phyloP scores from a whole-genome alignment of 108 stramenopile species.

The Mayamaea pseudoterrestris region DNA sequence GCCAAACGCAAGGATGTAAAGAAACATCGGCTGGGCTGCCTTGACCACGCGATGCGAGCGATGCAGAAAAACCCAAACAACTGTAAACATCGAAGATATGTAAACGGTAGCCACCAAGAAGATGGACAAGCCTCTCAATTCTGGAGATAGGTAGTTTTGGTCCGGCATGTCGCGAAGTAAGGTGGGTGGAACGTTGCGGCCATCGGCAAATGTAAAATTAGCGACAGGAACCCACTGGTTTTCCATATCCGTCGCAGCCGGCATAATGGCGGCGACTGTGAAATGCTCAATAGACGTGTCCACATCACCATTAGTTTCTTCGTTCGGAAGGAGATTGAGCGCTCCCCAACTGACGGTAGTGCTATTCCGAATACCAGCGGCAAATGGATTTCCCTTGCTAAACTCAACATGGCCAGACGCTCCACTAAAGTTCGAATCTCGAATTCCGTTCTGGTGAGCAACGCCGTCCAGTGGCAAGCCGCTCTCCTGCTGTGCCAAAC shows the following conservation, averaged over 20 bases:
- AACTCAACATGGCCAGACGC: conserved; percentile 1
- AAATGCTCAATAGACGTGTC: neutral
- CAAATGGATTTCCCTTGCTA: neutral
- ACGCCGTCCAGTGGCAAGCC: neutral
- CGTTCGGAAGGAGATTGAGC: neutral
- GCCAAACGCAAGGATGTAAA: conserved; percentile 30
- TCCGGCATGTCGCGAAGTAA: conserved; percentile 5
- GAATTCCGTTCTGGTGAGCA: conserved; percentile 4
- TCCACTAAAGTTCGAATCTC: neutral
- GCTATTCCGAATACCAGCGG: neutral
- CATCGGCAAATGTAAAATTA: neutral
- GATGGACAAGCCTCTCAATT: no score
- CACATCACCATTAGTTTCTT: neutral
- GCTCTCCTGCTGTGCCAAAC: neutral
- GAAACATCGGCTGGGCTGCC: conserved; percentile 33
- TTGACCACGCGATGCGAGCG: conserved; percentile 11
- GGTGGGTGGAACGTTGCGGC: neutral
- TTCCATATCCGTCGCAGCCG: neutral
- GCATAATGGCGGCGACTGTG: neutral
- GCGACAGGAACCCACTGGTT: neutral
- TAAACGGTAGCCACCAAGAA: no score
- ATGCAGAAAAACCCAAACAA: conserved; percentile 4
- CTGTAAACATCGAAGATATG: no score
- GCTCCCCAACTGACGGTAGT: neutral
- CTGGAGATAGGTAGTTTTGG: conserved; percentile 11